A percentile compares a stretch with the other conserved stretches of the same genome.
These are phyloP conservation scores for Cladosporium sp. DNA, from an alignment of 2,329 filamentous ascomycete genomes.

Conservation along the genomic window DNA sequence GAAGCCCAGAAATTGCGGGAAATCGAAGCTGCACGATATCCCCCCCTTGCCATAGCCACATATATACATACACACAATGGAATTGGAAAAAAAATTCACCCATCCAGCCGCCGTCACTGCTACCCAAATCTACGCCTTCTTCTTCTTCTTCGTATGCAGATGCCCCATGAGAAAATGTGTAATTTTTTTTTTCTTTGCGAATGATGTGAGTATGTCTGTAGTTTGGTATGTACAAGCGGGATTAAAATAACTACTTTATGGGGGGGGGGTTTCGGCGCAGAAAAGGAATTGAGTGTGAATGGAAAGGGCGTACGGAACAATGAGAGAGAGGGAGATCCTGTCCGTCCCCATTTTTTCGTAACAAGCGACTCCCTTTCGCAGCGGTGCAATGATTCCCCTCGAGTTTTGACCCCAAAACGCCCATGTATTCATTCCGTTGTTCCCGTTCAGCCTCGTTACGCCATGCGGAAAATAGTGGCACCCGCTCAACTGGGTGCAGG, in stretches of 20 bases:
- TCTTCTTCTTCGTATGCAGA: background rate
- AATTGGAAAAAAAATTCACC: background rate
- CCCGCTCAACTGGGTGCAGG: too few relatives aligned
- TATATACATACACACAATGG: background rate
- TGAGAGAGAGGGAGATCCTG: background rate
- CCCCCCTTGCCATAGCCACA: background rate
- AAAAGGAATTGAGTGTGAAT: too few relatives aligned
- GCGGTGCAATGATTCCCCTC: background rate
- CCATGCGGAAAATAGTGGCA: background rate
- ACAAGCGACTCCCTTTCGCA: background rate
- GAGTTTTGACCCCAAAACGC: background rate
- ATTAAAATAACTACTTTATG: conserved; percentile 5
- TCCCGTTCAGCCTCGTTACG: background rate
- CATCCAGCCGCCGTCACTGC: background rate
- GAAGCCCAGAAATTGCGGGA: background rate
- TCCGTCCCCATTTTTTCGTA: background rate
- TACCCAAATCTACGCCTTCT: background rate
- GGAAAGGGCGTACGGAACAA: background rate
- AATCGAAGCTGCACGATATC: background rate
- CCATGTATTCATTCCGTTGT: background rate
- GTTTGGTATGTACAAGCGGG: background rate
- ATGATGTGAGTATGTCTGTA: background rate
- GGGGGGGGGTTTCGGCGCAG: background rate
- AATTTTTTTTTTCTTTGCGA: background rate
- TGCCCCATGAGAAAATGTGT: background rate